Evolutionary conservation across 495 filamentous ascomycete genomes (phyloP).

Genomic region (Saxophila tyrrhenica): DNA sequence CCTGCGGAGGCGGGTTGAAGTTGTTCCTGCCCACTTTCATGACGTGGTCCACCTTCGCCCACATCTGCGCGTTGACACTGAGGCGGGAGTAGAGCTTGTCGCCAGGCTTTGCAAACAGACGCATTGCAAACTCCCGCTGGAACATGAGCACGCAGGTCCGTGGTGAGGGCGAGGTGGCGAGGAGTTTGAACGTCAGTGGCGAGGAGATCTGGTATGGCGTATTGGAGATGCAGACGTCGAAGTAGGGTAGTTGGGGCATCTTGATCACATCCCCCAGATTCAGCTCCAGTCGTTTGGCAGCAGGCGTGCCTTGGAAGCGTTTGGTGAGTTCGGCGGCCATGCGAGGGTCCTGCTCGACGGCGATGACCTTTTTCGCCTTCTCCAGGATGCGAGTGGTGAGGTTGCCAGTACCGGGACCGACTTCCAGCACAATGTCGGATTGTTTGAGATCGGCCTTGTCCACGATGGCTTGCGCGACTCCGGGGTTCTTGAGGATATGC

Average conservation of each 20-base stretch:
- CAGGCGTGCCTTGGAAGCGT: slow-evolving; percentile 74
- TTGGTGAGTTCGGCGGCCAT: slow-evolving; percentile 97
- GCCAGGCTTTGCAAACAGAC: slow-evolving; percentile 62
- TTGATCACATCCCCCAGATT: slow-evolving; percentile 91
- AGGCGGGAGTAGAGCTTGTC: slow-evolving; percentile 81
- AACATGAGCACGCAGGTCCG: slow-evolving; percentile 82
- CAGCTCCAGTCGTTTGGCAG: slow-evolving; percentile 69
- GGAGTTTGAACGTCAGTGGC: slow-evolving; percentile 84
- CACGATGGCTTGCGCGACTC: slow-evolving; percentile 77
- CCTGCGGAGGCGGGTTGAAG: slow-evolving; percentile 85
- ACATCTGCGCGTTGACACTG: slow-evolving; percentile 88
- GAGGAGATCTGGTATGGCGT: slow-evolving; percentile 94
- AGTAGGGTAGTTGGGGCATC: slow-evolving; percentile 62
- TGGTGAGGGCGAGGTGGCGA: slow-evolving; percentile 64
- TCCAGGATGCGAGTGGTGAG: slow-evolving; percentile 81
- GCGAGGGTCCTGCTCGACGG: slow-evolving; percentile 86
- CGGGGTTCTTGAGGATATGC: slow-evolving; percentile 93
- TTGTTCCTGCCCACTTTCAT: slow-evolving; percentile 92
- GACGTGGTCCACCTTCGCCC: slow-evolving; percentile 74
- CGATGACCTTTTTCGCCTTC: slow-evolving; percentile 74
- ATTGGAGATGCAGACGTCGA: slow-evolving; percentile 87
- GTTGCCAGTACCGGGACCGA: slow-evolving; percentile 74
- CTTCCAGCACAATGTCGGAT: slow-evolving; percentile 66
- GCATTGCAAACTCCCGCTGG: slow-evolving; percentile 67
- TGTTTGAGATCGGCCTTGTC: slow-evolving; percentile 84